Base-by-base conservation (phyloP, 2,329 filamentous ascomycete species). In the Monilinia fructigena region DNA sequence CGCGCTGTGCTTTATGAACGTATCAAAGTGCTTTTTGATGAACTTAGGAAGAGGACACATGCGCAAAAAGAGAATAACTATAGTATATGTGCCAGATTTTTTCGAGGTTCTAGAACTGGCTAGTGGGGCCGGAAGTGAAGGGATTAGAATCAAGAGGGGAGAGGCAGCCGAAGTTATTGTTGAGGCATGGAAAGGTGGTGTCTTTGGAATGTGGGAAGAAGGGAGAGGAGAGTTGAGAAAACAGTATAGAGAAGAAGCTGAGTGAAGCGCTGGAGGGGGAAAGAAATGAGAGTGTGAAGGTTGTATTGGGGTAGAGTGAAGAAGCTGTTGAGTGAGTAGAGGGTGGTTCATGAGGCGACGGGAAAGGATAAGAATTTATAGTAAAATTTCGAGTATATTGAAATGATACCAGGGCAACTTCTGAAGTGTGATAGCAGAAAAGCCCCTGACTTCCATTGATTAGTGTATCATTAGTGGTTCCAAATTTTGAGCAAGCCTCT, bases 101-200 rank as follows among this genome's bases (percentile, higher is more conserved):
- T 74, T 76, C 54, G 61, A 60, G n/a, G 8, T 73, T 4, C 48
- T 77, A 23, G 74, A 76, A 56, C 58, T 77, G 7, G 65, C 70
- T 2, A 72, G 73, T 62, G 74, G 74, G 28, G 70, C 74, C 10
- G 76, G 76, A 1, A 74, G 67, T 55, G 76, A 77, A 61, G 65
- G 67, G 2, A 68, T 76, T 66, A 71, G 76, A 62, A 64, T 70
- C 11, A 77, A 76, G 68, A 73, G 74, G 48, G 73, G 68, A 1
- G 75, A 77, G 52, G 75, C 76, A 38, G 75, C 74, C 14, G 73
- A 74, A 40, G 70, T 70, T 65, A 70, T 77, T 10, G 70, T 72
- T 5, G 68, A 71, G 55, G 72, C 73, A 6, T 61, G 75, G 45
- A 62, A 63, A 8, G 68, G 67, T 28, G 74, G 73, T 3, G 68